These are phyloP conservation scores for Lithospermum erythrorhizon DNA, from an alignment of 257 asterid species.

Conservation along the genomic window DNA sequence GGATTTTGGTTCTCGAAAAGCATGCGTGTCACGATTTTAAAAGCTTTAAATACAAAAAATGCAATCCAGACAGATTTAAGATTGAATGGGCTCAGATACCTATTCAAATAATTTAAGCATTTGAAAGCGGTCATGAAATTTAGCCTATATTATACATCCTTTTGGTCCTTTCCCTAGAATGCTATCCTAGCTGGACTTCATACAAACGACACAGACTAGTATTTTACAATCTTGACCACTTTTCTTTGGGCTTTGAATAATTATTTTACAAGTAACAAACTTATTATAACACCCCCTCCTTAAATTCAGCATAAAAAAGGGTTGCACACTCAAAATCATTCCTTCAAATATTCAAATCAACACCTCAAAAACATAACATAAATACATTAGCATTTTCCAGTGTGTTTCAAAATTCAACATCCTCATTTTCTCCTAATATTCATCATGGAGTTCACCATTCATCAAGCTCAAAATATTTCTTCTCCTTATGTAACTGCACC, in stretches of 20 bases:
- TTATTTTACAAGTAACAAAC: too few species aligned
- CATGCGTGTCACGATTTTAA: too few species aligned
- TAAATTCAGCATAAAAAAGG: background rate
- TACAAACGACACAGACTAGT: background rate
- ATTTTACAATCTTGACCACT: background rate
- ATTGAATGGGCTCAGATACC: too few species aligned
- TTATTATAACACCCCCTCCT: background rate
- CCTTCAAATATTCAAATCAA: background rate
- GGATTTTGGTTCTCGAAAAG: too few species aligned
- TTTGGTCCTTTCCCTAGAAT: background rate
- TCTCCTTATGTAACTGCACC: conserved; percentile 43
- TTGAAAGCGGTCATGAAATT: too few species aligned
- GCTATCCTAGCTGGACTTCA: too few species aligned
- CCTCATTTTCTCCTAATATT: background rate
- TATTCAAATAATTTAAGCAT: too few species aligned
- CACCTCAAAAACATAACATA: background rate
- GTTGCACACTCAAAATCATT: background rate
- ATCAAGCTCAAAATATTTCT: conserved; percentile 13
- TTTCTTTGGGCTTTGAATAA: background rate
- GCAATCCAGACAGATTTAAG: too few species aligned
- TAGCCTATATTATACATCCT: background rate
- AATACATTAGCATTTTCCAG: background rate
- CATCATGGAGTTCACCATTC: background rate
- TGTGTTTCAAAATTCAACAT: background rate
- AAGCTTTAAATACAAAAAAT: too few species aligned